Conservation (phyloP, 2,329 filamentous ascomycete genomes). For the Raffaelea ambrosiae region DNA sequence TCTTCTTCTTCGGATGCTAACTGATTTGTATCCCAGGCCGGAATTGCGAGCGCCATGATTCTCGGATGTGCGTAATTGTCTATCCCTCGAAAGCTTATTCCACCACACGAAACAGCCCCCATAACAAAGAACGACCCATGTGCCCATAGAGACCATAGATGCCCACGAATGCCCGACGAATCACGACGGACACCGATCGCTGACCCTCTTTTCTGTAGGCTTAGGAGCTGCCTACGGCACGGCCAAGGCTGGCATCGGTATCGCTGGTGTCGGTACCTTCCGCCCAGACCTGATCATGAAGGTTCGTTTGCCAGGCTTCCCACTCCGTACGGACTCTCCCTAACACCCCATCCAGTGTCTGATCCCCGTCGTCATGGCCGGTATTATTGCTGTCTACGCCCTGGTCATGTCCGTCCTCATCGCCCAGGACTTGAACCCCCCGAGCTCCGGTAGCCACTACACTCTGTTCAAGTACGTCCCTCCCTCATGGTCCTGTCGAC, state of each 20-base stretch:
- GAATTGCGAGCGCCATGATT: constrained; percentile 74
- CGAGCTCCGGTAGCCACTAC: constrained; percentile 58
- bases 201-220: constrained; percentile 33
- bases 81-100: too few relatives aligned
- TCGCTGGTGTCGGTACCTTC: constrained; percentile 77
- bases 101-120: too few relatives aligned
- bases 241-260: constrained; percentile 81
- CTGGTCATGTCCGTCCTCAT: constrained; percentile 96
- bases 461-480: constrained; percentile 72
- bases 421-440: constrained; percentile 72
- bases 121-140: background rate
- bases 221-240: constrained; percentile 78
- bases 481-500: too few relatives aligned
- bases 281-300: constrained; percentile 87
- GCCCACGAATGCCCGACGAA: background rate
- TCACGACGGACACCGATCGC: too few relatives aligned
- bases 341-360: constrained; percentile 49
- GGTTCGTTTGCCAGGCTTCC: constrained; percentile 39
- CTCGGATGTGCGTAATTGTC: constrained; percentile 60
- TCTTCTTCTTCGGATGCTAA: background rate
- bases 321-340: background rate
- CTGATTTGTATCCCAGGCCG: constrained; percentile 41
- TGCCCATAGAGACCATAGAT: background rate
- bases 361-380: constrained; percentile 93
- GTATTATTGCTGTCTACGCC: constrained; percentile 97